Percentiles rank a stretch among this genome's conserved stretches.
phyloP scores from a whole-genome alignment of 2,329 filamentous ascomycete species.

The Penicillium hordei region DNA sequence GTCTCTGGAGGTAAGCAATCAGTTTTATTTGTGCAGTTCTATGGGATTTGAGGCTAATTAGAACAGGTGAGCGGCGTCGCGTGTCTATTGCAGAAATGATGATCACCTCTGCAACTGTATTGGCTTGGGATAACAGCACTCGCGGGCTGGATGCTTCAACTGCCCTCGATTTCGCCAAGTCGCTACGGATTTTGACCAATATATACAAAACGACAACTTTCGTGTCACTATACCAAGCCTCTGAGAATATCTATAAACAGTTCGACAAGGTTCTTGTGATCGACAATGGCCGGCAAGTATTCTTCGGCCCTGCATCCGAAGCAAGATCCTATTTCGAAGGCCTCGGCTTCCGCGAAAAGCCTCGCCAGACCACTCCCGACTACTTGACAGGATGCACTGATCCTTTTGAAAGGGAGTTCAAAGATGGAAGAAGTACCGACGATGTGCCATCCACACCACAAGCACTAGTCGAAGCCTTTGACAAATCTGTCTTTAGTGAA shows the following conservation, averaged over 20 bases:
- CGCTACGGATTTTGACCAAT: constrained; percentile 76
- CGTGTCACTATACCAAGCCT: constrained; percentile 82
- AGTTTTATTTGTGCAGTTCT: not conserved
- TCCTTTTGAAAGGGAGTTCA: constrained; percentile 77
- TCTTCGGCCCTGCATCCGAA: constrained; percentile 67
- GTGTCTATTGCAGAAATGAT: constrained; percentile 83
- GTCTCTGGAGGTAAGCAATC: constrained; percentile 58
- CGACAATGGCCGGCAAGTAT: constrained; percentile 72
- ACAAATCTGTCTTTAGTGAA: constrained; percentile 60
- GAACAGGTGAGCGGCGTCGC: constrained; percentile 68
- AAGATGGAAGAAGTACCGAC: constrained; percentile 61
- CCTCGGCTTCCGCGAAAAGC: constrained; percentile 71
- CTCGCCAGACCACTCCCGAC: constrained; percentile 76
- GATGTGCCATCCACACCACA: constrained; percentile 70
- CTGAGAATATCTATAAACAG: constrained; percentile 73
- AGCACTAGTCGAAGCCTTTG: constrained; percentile 68
- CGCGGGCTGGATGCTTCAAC: constrained; percentile 68
- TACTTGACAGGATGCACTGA: constrained; percentile 82
- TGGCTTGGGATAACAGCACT: constrained; percentile 75
- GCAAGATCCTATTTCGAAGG: constrained; percentile 74
- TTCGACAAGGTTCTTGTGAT: constrained; percentile 87
- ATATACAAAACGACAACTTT: constrained; percentile 82
- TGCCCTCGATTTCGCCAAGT: constrained; percentile 66
- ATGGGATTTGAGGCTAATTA: not conserved
- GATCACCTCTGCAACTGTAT: constrained; percentile 68